Percentiles rank a stretch among this genome's conserved stretches.
Evolutionary conservation across 371 early-diverging fungal genomes (phyloP).

Genomic region (Choanephora cucurbitarum): DNA sequence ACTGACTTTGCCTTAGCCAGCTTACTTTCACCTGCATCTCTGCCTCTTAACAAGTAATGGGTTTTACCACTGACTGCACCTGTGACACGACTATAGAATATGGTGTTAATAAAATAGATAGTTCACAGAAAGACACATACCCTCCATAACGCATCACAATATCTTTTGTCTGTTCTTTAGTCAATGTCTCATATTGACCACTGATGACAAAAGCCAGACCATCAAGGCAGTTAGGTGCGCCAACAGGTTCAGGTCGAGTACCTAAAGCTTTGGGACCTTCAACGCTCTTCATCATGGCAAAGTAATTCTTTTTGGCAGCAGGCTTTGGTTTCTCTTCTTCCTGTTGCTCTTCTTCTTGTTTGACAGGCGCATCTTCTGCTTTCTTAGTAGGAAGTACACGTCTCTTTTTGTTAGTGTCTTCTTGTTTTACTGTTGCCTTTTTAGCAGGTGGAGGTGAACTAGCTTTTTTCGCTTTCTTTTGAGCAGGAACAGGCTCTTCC

Average conservation of each 20-base stretch:
- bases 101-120: neutral
- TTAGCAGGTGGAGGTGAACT: slow-evolving; percentile 22
- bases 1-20: slow-evolving; percentile 79
- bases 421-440: neutral
- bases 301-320: slow-evolving; percentile 15
- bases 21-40: slow-evolving; percentile 95
- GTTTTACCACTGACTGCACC: slow-evolving; percentile 88
- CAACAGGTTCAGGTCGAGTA: slow-evolving; percentile 77
- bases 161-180: slow-evolving; percentile 78
- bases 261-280: slow-evolving; percentile 71
- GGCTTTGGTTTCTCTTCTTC: slow-evolving; percentile 18
- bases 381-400: neutral
- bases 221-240: slow-evolving; percentile 75
- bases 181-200: slow-evolving; percentile 82
- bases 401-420: slow-evolving; percentile 1
- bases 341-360: neutral
- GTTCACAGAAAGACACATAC: slow-evolving; percentile 27
- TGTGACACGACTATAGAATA: slow-evolving; percentile 75
- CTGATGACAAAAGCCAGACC: slow-evolving; percentile 92
- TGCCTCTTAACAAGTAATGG: slow-evolving; percentile 86
- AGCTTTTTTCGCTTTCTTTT: slow-evolving; percentile 21
- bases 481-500: neutral
- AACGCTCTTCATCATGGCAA: slow-evolving; percentile 37
- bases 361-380: neutral
- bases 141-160: slow-evolving; percentile 92